Evolutionary conservation across 1,139 yeast species (phyloP).

Genomic region (Taphrina pruni): DNA sequence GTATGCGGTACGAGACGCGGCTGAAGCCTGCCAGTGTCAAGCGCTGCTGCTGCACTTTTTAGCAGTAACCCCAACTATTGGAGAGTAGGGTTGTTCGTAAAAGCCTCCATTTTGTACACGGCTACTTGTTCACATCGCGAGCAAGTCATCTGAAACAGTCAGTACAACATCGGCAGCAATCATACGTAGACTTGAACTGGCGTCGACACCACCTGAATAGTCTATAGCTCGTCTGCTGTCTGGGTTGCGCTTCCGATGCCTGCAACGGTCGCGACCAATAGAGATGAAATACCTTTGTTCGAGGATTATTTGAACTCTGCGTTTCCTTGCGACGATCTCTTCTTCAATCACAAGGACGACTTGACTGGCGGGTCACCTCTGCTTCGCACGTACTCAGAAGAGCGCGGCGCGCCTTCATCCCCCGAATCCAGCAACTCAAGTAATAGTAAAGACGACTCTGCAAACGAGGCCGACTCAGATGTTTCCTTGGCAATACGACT

Average conservation of each 20-base stretch:
- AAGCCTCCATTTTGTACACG: neutral
- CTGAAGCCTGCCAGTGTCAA: neutral
- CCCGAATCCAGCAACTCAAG: conserved; percentile 26
- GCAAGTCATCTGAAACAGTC: neutral
- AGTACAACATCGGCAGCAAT: neutral
- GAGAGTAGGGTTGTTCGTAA: conserved; percentile 1
- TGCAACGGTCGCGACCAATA: neutral
- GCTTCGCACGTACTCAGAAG: conserved; percentile 16
- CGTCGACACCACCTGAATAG: neutral
- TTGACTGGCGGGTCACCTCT: conserved; percentile 12
- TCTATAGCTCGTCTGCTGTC: neutral
- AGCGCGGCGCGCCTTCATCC: conserved; percentile 21
- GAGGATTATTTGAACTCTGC: conserved; percentile 32
- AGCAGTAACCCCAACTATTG: neutral
- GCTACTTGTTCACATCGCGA: conserved; percentile 3
- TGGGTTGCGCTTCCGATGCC: conserved; percentile 12
- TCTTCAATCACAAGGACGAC: conserved; percentile 23
- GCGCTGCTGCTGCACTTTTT: neutral
- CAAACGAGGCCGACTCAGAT: conserved; percentile 31
- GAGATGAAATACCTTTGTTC: conserved; percentile 24
- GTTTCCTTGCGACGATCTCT: conserved; percentile 36
- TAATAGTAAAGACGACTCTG: conserved; percentile 32
- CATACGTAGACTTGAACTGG: neutral
- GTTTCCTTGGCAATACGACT: conserved; percentile 13
- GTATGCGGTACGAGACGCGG: too few species aligned